A percentile compares a stretch with the other conserved stretches of the same genome.
These are phyloP conservation scores for Taphrina wiesneri DNA, from an alignment of 1,139 yeast species.

Conservation along the genomic window DNA sequence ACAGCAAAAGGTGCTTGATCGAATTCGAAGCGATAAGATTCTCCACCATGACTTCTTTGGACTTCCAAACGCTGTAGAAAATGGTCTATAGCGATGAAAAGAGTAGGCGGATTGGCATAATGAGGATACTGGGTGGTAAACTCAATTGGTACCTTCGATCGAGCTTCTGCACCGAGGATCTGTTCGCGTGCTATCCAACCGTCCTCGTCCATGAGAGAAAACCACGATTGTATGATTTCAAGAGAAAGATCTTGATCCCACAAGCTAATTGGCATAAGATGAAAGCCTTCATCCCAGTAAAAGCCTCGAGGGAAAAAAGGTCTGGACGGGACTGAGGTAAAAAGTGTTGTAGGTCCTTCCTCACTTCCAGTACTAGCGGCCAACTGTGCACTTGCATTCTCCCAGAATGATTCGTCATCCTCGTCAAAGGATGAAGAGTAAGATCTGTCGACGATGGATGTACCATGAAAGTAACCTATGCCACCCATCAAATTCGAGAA, in stretches of 20 bases:
- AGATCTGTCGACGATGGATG: conserved; percentile 74
- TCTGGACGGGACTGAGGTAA: conserved; percentile 85
- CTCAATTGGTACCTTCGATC: conserved; percentile 83
- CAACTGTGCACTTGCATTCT: conserved; percentile 40
- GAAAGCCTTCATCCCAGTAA: conserved; percentile 99
- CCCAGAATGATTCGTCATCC: conserved; percentile 49
- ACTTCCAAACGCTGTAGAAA: conserved; percentile 50
- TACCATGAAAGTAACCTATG: conserved; percentile 85
- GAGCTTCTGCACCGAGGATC: conserved; percentile 86
- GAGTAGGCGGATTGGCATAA: conserved; percentile 93
- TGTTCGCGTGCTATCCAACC: conserved; percentile 99
- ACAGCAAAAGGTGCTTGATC: conserved; percentile 41
- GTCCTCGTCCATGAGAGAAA: conserved; percentile 74
- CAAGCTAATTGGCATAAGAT: conserved; percentile 74
- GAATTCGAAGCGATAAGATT: background rate
- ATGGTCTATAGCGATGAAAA: conserved; percentile 74
- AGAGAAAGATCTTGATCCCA: conserved; percentile 80
- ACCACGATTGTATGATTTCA: conserved; percentile 86
- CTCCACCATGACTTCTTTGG: conserved; percentile 13
- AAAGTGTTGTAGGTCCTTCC: conserved; percentile 52
- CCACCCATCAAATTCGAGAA: conserved; percentile 87
- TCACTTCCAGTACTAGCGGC: conserved; percentile 39
- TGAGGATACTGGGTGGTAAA: conserved; percentile 85
- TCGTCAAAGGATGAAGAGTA: conserved; percentile 63
- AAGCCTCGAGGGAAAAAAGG: conserved; percentile 96